Evolutionary conservation across 257 asterid genomes (phyloP), one percentile per base, ranked within the genome.

Genomic region (Eustoma russellianum): DNA sequence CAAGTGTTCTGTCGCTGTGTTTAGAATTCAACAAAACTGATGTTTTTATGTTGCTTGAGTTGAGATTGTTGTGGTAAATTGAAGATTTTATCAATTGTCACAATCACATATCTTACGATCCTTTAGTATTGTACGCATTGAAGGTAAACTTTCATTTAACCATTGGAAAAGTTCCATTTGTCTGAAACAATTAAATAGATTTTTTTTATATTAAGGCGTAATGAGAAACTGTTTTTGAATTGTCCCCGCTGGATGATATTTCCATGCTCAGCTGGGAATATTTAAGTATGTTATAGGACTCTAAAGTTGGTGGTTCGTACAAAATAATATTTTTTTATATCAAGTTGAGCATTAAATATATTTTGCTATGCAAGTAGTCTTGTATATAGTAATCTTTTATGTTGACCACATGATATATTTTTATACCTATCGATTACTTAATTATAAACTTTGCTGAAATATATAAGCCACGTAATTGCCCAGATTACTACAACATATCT

Each of bases 391-490:
- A 40, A 30, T 68, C 33, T 53, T 50, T 56, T 66, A 56, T 24
- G 56, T 62, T 71, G 72, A 72, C 62, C 62, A 74, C 35, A 33
- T 45, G 40, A 48, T 46, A 50, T 19, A 30, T 34, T 19, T 65
- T 48, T 59, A 24, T 0, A 24, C 30, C 30, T 24, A 24, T 2
- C 30, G 46, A 49, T 55, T 16, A 56, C 56, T 24, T 52, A 35
- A 35, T 62, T 56, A 34, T 24, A 24, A 0, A 2, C 48, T 52
- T 68, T n/a, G 52, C 34, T 40, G 35, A 65, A 49, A 53, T 24
- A 24, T 24, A n/a, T 33, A 9, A 43, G 61, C 78, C 80, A 69
- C 78, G 81, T 76, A 41, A 8, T 19, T 24, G 34, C 64, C 55
- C 59, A 66, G 48, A 60, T 41, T 63, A 17, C 66, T 62, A 47